Evolutionary conservation across 306 rosid species (phyloP).

Genomic region (Lagenaria siceraria): DNA sequence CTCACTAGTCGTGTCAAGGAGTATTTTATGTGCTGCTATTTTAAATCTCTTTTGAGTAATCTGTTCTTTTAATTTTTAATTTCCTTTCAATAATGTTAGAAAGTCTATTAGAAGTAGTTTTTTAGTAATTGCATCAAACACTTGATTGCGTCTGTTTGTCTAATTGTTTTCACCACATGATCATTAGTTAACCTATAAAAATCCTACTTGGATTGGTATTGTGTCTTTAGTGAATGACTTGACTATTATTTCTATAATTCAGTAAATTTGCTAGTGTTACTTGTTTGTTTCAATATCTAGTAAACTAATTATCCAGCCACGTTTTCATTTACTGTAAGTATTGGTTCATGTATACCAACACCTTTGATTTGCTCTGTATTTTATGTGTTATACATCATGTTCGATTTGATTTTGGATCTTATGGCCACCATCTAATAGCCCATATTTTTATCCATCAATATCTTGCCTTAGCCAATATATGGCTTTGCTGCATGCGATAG

Average conservation of each 20-base stretch:
- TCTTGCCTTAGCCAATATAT: slow-evolving; percentile 55
- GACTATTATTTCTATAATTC: not conserved
- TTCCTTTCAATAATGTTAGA: not conserved
- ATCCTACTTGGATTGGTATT: not conserved
- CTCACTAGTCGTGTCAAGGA: not conserved
- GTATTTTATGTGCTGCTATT: not conserved
- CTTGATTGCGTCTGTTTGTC: not conserved
- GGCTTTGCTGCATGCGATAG: slow-evolving; percentile 69
- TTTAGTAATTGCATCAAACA: not conserved
- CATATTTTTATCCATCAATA: slow-evolving; percentile 12
- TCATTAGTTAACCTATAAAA: not conserved
- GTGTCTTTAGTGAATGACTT: not conserved
- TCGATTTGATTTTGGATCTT: not conserved
- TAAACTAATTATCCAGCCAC: not conserved
- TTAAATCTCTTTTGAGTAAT: not conserved
- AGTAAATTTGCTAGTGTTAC: not conserved
- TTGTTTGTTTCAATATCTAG: not conserved
- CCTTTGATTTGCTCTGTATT: not conserved
- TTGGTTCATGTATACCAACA: not conserved
- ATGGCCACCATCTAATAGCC: slow-evolving; percentile 7
- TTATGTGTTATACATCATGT: not conserved
- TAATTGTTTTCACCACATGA: not conserved
- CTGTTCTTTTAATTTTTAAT: not conserved
- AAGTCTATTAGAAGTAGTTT: not conserved
- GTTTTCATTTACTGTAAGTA: not conserved